phyloP scores from a whole-genome alignment of 805 yeast genomes.

The Nadsonia fulvescens region DNA sequence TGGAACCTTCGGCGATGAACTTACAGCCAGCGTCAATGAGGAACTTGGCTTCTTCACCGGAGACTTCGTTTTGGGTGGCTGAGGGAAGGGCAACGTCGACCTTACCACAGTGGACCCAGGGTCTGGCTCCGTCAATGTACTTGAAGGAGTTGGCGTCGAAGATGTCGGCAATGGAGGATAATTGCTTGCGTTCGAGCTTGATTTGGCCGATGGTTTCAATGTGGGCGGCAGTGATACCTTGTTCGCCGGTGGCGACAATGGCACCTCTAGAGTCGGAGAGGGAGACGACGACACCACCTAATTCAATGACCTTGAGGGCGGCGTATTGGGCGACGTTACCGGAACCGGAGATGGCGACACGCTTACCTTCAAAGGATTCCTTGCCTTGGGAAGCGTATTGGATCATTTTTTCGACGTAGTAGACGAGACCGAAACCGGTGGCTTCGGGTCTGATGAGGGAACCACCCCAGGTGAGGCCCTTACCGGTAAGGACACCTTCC shows the following conservation, averaged over 20 bases:
- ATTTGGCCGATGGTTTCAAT: conserved; percentile 64
- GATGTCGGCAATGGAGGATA: conserved; percentile 16
- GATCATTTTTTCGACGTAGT: conserved; percentile 95
- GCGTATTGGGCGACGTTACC: conserved; percentile 99
- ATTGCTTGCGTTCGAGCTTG: conserved; percentile 50
- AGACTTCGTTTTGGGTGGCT: conserved; percentile 96
- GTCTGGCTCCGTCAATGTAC: conserved; percentile 86
- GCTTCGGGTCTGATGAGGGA: conserved; percentile 98
- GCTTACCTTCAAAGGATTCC: conserved; percentile 82
- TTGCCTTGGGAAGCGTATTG: conserved; percentile 79
- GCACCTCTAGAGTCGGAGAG: conserved; percentile 91
- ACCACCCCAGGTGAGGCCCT: conserved; percentile 98
- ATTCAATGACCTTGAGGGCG: conserved; percentile 90
- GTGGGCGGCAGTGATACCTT: conserved; percentile 76
- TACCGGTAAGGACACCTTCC: conserved; percentile 97
- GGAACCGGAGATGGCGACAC: conserved; percentile 92
- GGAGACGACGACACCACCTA: conserved; percentile 89
- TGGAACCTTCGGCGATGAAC: conserved; percentile 96
- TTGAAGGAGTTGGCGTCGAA: conserved; percentile 25
- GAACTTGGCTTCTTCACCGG: conserved; percentile 92
- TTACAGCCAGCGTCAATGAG: conserved; percentile 82
- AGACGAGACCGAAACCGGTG: conserved; percentile 93
- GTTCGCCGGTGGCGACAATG: conserved; percentile 40
- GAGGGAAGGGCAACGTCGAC: conserved; percentile 94
- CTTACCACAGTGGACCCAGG: conserved; percentile 84